Evolutionary conservation across 768 basidiomycete genomes (phyloP).

Genomic region (Phaeotremella fagi): DNA sequence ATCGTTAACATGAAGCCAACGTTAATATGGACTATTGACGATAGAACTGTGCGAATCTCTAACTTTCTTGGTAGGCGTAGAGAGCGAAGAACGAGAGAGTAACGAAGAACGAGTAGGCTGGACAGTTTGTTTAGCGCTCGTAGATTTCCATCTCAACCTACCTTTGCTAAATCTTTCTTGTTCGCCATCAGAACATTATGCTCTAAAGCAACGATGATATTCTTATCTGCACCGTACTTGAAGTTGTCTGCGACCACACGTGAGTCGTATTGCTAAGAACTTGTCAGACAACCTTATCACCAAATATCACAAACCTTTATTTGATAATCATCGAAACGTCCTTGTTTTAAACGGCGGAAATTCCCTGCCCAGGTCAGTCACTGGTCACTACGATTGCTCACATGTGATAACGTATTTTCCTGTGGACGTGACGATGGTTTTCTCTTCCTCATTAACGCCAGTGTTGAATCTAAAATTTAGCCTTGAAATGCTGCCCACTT

Average conservation of each 20-base stretch:
- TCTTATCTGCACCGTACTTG: slow-evolving; percentile 93
- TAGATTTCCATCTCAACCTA: slow-evolving; percentile 54
- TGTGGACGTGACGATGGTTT: slow-evolving; percentile 89
- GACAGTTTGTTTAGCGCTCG: too few relatives aligned
- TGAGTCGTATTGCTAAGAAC: slow-evolving; percentile 73
- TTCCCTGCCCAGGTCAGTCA: slow-evolving; percentile 55
- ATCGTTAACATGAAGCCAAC: too few relatives aligned
- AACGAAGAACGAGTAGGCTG: slow-evolving; percentile 33
- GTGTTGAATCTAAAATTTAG: slow-evolving; percentile 71
- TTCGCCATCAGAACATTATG: slow-evolving; percentile 90
- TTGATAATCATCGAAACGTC: slow-evolving; percentile 83
- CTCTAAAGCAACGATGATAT: slow-evolving; percentile 92
- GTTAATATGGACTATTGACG: slow-evolving; percentile 39
- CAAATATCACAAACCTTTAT: slow-evolving; percentile 59
- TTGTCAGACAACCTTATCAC: slow-evolving; percentile 5
- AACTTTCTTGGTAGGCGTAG: slow-evolving; percentile 31
- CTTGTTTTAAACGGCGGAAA: slow-evolving; percentile 91
- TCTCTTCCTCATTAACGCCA: slow-evolving; percentile 80
- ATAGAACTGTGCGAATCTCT: slow-evolving; percentile 33
- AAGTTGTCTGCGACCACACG: slow-evolving; percentile 95
- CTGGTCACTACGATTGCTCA: slow-evolving; percentile 19
- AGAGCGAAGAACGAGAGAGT: slow-evolving; percentile 27
- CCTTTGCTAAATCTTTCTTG: slow-evolving; percentile 84
- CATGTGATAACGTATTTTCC: slow-evolving; percentile 90
- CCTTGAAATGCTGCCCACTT: slow-evolving; percentile 7